phyloP scores from a whole-genome alignment of 192 early-diverging fungal species.

The Funneliformis geosporum region DNA sequence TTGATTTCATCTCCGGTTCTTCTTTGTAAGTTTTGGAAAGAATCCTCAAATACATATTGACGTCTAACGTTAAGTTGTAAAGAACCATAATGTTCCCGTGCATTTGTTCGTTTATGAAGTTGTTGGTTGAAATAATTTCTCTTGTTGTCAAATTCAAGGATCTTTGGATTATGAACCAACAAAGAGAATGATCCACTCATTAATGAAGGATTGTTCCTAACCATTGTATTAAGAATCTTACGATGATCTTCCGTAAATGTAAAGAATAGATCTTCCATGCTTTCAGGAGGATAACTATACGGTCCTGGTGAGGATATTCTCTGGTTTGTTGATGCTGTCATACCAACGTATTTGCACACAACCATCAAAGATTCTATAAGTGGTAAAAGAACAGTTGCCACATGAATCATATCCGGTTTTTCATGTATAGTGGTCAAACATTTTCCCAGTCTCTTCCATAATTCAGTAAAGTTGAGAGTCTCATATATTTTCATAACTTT shows the following conservation, averaged over 20 bases:
- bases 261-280: slow-evolving; percentile 75
- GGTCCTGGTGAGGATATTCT: slow-evolving; percentile 22
- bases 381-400: slow-evolving; percentile 90
- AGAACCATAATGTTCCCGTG: slow-evolving; percentile 64
- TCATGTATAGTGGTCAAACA: slow-evolving; percentile 74
- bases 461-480: slow-evolving; percentile 53
- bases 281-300: slow-evolving; percentile 29
- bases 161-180: slow-evolving; percentile 95
- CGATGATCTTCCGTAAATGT: slow-evolving; percentile 91
- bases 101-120: slow-evolving; percentile 77
- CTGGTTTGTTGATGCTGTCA: slow-evolving; percentile 43
- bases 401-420: slow-evolving; percentile 80
- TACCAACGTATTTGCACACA: slow-evolving; percentile 84
- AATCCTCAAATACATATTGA: slow-evolving; percentile 95
- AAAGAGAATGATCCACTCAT: slow-evolving; percentile 97
- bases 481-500: slow-evolving; percentile 53
- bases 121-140: slow-evolving; percentile 96
- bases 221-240: slow-evolving; percentile 96
- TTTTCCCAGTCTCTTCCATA: slow-evolving; percentile 80
- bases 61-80: slow-evolving; percentile 91
- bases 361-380: slow-evolving; percentile 98
- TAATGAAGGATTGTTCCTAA: slow-evolving; percentile 92
- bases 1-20: slow-evolving; percentile 91
- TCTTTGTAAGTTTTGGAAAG: slow-evolving; percentile 90
- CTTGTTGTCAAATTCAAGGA: slow-evolving; percentile 99